phyloP scores from a whole-genome alignment of 2,329 filamentous ascomycete genomes.

The Microdochium bolleyi region DNA sequence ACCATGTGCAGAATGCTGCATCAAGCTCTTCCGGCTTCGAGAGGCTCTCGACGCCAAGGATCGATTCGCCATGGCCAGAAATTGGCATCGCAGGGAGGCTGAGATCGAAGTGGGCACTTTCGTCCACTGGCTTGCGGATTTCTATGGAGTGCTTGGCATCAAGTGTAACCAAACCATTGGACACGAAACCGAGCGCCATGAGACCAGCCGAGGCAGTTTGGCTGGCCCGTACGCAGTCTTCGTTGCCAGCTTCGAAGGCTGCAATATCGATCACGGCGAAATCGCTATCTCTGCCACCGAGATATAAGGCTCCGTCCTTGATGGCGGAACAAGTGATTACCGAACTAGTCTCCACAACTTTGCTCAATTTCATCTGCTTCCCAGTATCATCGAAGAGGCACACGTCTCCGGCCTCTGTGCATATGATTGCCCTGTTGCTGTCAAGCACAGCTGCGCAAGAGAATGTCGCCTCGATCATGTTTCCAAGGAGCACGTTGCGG shows the following conservation, averaged over 20 bases:
- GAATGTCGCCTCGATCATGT: constrained; percentile 77
- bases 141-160: constrained; percentile 71
- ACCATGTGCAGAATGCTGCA: constrained; percentile 85
- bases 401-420: constrained; percentile 82
- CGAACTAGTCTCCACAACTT: constrained; percentile 60
- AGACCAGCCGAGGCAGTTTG: constrained; percentile 36
- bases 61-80: constrained; percentile 54
- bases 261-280: constrained; percentile 45
- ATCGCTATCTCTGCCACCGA: constrained; percentile 61
- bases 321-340: constrained; percentile 59
- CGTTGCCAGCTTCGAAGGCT: constrained; percentile 33
- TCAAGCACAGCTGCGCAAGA: constrained; percentile 68
- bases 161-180: constrained; percentile 62
- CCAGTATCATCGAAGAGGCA: constrained; percentile 76
- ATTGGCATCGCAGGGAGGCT: constrained; percentile 44
- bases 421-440: constrained; percentile 68
- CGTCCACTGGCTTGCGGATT: constrained; percentile 44
- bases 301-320: constrained; percentile 49
- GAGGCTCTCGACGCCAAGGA: constrained; percentile 68
- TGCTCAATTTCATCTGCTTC: constrained; percentile 61
- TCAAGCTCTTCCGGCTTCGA: constrained; percentile 48
- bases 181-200: constrained; percentile 61
- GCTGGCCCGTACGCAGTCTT: constrained; percentile 28
- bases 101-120: constrained; percentile 28
- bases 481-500: constrained; percentile 78